Evolutionary conservation across 2,329 filamentous ascomycete genomes (phyloP), one percentile per base, ranked within the genome.

Genomic region (Didymosphaeria variabile): DNA sequence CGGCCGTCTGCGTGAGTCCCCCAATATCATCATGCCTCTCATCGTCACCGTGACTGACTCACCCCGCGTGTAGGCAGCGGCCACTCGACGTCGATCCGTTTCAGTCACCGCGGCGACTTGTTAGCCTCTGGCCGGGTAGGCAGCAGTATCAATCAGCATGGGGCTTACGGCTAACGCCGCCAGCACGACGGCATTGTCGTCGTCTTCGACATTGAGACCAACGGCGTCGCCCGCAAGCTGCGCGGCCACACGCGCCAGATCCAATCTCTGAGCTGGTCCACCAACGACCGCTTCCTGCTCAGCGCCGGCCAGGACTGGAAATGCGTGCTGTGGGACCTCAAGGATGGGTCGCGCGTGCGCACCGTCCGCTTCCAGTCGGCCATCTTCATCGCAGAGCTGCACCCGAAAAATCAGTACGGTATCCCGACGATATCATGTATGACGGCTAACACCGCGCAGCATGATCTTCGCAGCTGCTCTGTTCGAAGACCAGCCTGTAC

Each of bases 251-350:
- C 92, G 54, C 90, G 92, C 74, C 94, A 95, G 76, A 94, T 99
- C 59, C 94, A 97, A 70, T 97, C 92, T 55, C 80, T 99, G 62
- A 97, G 94, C 82, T 99, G 95, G 95, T 97, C 94, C 55, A 87
- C 90, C 70, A 92, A 93, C 80, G 94, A 95, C 29, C 87, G 92
- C 67, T 98, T 97, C 79, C 84, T 99, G 55, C 86, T 99, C 59
- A 97, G 93, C 60, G 92, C 93, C 12, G 97, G 93, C 47, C 93
- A 97, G 77, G 95, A 97, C 73, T 98, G 94, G 92, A 97, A 96
- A 79, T 94, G 91, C 65, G 93, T 97, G 54, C 85, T 99, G 0
- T 99, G 95, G 95, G 95, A 99, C 79, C 83, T 99, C 60, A 86
- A 90, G 73, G 85, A 90, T 78, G 87, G 89, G 74, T 84, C 84